A percentile compares a stretch with the other conserved stretches of the same genome.
Conservation (phyloP, 2,329 filamentous ascomycete species). For the Fusarium avenaceum region DNA sequence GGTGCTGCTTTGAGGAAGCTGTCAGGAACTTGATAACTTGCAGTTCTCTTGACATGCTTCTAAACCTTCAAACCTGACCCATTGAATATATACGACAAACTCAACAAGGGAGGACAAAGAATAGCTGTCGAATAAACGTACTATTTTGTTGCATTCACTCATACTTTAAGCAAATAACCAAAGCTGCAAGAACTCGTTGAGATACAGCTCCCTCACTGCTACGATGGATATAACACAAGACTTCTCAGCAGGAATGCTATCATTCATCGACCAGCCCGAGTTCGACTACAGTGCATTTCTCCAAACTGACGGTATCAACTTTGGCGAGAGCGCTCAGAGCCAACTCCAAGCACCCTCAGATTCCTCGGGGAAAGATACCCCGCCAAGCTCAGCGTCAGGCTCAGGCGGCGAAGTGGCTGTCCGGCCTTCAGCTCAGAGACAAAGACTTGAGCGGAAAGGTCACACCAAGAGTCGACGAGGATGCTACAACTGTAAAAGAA, state of each 20-base stretch:
- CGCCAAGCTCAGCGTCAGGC: conserved; percentile 50
- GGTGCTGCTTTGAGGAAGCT: conserved; percentile 8
- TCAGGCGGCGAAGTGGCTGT: conserved; percentile 34
- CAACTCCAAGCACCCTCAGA: conserved; percentile 44
- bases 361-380: conserved; percentile 51
- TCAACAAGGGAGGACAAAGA: neutral
- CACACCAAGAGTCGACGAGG: conserved; percentile 76
- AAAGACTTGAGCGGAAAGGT: conserved; percentile 67
- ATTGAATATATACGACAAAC: neutral
- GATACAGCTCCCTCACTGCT: neutral
- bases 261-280: conserved; percentile 50
- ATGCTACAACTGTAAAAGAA: conserved; percentile 76
- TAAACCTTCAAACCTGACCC: neutral
- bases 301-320: conserved; percentile 47
- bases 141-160: neutral
- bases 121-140: neutral
- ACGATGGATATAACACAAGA: conserved; percentile 51
- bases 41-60: conserved; percentile 1
- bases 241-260: conserved; percentile 49
- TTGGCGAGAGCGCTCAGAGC: conserved; percentile 39
- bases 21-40: conserved; percentile 16
- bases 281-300: conserved; percentile 59
- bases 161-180: neutral
- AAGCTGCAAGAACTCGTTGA: conserved; percentile 8
- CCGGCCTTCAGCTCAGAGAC: conserved; percentile 41